Conservation (phyloP, 768 basidiomycete species). For the Tricholoma hemisulphureum region DNA sequence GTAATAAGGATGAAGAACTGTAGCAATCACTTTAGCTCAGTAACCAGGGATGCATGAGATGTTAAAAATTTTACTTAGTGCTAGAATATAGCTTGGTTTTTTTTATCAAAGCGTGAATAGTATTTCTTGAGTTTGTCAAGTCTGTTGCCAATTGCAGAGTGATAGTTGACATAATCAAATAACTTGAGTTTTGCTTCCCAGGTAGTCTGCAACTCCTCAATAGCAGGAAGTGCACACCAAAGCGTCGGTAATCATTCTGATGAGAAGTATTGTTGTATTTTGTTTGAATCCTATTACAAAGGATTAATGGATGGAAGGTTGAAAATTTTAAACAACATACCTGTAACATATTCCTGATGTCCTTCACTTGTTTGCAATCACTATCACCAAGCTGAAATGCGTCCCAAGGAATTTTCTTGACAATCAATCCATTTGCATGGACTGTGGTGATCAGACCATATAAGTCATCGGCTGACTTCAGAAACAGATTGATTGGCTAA, state of each 20-base stretch:
- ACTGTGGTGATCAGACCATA: conserved; percentile 11
- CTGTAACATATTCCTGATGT: conserved; percentile 2
- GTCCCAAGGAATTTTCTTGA: conserved; percentile 6
- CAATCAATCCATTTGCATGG: background rate
- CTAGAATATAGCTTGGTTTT: conserved; percentile 19
- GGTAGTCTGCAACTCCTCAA: conserved; percentile 25
- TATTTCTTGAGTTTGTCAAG: conserved; percentile 24
- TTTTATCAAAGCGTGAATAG: conserved; percentile 19
- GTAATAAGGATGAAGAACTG: conserved; percentile 30
- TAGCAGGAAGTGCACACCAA: conserved; percentile 22
- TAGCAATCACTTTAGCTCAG: conserved; percentile 9
- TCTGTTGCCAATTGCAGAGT: conserved; percentile 19
- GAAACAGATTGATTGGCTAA: conserved; percentile 13
- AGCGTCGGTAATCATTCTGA: conserved; percentile 22
- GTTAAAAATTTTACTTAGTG: conserved; percentile 27
- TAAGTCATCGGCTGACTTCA: background rate
- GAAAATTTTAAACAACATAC: conserved; percentile 4
- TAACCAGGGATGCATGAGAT: too few species aligned
- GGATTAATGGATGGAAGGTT: too few species aligned
- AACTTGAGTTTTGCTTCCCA: conserved; percentile 34
- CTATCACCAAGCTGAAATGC: conserved; percentile 2
- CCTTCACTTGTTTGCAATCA: conserved; percentile 6
- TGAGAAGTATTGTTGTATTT: conserved; percentile 21
- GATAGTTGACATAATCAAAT: background rate
- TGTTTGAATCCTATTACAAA: conserved; percentile 19